Evolutionary conservation across 2,329 filamentous ascomycete species (phyloP).

Genomic region (Ophiocordyceps unilateralis): DNA sequence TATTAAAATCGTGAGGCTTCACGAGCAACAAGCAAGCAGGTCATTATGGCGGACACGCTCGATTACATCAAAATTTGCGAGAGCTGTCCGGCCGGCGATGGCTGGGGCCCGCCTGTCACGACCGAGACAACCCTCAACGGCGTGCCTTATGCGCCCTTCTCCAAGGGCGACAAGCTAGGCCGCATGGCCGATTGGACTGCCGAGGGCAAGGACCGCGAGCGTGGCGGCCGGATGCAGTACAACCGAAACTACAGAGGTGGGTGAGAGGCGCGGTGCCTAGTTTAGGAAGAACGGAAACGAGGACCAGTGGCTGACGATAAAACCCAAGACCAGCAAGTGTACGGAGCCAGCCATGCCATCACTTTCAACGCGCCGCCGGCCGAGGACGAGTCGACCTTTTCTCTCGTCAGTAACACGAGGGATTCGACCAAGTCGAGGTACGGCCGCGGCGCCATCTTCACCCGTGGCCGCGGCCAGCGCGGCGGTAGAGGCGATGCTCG

Average conservation of each 20-base stretch:
- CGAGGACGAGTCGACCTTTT: slow-evolving; percentile 96
- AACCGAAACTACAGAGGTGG: slow-evolving; percentile 88
- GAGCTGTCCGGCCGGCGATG: slow-evolving; percentile 55
- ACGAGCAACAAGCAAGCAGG: background rate
- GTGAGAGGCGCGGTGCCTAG: no score
- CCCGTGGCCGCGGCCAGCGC: slow-evolving; percentile 67
- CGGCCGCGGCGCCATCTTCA: slow-evolving; percentile 77
- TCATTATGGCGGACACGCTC: slow-evolving; percentile 36
- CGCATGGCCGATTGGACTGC: slow-evolving; percentile 98
- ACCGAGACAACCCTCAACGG: slow-evolving; percentile 81
- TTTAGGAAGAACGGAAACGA: background rate
- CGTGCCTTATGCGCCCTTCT: slow-evolving; percentile 94
- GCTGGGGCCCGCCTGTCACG: slow-evolving; percentile 76
- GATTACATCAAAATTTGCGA: slow-evolving; percentile 47
- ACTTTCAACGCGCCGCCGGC: slow-evolving; percentile 81
- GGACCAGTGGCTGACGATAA: background rate
- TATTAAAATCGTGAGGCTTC: background rate
- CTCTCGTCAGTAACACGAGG: slow-evolving; percentile 87
- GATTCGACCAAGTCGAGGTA: slow-evolving; percentile 76
- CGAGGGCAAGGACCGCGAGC: slow-evolving; percentile 72
- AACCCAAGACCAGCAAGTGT: slow-evolving; percentile 74
- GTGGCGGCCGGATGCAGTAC: slow-evolving; percentile 72
- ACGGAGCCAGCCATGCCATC: slow-evolving; percentile 73
- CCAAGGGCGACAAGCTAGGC: slow-evolving; percentile 94
- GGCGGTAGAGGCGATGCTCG: slow-evolving; percentile 47